Evolutionary conservation across 768 basidiomycete genomes (phyloP).

Genomic region (Termitomyces sp.): DNA sequence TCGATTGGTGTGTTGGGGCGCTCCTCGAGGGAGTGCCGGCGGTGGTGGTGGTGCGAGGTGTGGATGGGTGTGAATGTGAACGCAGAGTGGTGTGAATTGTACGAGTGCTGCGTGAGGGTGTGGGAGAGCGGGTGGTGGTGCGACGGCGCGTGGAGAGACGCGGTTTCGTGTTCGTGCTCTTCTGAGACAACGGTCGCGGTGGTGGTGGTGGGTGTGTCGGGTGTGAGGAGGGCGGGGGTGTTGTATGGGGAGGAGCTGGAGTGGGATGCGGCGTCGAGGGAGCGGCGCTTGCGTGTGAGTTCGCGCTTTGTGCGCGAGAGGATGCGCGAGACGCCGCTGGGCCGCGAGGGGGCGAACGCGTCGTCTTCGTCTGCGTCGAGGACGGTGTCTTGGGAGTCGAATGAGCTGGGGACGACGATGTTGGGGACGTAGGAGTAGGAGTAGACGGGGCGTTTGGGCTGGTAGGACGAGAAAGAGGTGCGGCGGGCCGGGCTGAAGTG

Average conservation of each 20-base stretch:
- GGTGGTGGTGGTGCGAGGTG: slow-evolving; percentile 1
- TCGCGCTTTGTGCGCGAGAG: slow-evolving; percentile 19
- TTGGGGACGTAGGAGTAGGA: slow-evolving; percentile 14
- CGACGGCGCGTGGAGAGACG: slow-evolving; percentile 4
- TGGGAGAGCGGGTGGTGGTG: slow-evolving; percentile 8
- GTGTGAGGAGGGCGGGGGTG: slow-evolving; percentile 10
- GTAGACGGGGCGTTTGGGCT: slow-evolving; percentile 12
- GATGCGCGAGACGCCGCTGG: slow-evolving; percentile 25
- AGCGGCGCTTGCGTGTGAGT: slow-evolving; percentile 14
- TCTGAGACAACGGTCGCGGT: neutral
- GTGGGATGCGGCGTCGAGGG: slow-evolving; percentile 13
- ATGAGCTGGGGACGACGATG: slow-evolving; percentile 25
- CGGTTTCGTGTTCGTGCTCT: neutral
- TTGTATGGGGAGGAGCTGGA: slow-evolving; percentile 5
- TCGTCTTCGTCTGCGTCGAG: slow-evolving; percentile 28
- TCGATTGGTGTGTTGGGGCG: too few relatives aligned
- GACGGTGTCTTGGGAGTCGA: slow-evolving; percentile 27
- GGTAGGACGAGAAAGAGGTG: slow-evolving; percentile 15
- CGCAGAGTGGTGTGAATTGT: slow-evolving; percentile 4
- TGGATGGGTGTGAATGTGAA: neutral
- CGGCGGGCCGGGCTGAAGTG: slow-evolving; percentile 4
- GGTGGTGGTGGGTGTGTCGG: slow-evolving; percentile 9
- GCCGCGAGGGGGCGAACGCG: slow-evolving; percentile 14
- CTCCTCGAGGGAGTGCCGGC: neutral
- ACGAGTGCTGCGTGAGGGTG: neutral